phyloP scores from a whole-genome alignment of 345 rosid species.

The Euphorbia lathyris region DNA sequence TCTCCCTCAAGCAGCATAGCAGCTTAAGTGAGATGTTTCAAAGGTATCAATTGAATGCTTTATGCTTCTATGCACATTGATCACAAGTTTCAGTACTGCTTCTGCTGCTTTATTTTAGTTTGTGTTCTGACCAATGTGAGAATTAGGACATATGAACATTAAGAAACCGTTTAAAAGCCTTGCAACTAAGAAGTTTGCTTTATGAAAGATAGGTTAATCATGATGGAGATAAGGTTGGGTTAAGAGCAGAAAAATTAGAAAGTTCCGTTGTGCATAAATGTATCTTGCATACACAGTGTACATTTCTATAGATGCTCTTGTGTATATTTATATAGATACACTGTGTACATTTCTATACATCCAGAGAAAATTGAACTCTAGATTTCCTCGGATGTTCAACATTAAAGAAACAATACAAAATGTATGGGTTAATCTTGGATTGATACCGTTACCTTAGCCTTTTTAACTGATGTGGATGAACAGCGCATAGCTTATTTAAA shows the following conservation, averaged over 20 bases:
- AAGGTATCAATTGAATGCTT: slow-evolving; percentile 47
- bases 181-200: background rate
- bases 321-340: too few relatives aligned
- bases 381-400: background rate
- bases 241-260: background rate
- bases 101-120: background rate
- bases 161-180: background rate
- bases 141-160: background rate
- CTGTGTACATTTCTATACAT: too few relatives aligned
- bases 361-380: background rate
- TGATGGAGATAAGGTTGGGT: background rate
- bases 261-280: background rate
- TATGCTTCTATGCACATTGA: slow-evolving; percentile 3
- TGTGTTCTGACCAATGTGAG: background rate
- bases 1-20: slow-evolving; percentile 61
- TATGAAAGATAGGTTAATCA: background rate
- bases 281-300: background rate
- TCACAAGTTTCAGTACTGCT: background rate
- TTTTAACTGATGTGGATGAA: background rate
- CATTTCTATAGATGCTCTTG: background rate
- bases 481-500: background rate
- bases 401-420: background rate
- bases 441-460: background rate
- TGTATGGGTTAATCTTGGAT: background rate
- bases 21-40: slow-evolving; percentile 77